Percentiles rank a stretch among this genome's conserved stretches.
Evolutionary conservation across 2,329 filamentous ascomycete species (phyloP).

Genomic region (Hypoxylon rubiginosum): DNA sequence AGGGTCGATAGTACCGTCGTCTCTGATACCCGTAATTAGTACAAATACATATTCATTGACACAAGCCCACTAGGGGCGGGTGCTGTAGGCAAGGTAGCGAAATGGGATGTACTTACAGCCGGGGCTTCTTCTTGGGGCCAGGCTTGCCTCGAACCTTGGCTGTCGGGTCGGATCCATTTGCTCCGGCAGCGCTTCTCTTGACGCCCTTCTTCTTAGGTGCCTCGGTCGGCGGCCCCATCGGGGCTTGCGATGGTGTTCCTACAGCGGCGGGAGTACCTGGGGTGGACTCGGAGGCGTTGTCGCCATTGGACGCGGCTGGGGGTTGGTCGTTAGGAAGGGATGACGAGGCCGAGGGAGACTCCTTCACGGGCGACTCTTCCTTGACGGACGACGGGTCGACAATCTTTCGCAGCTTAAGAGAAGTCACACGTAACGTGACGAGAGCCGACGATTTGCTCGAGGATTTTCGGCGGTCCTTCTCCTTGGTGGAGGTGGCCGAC

Average conservation of each 20-base stretch:
- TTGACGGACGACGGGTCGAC: conserved; percentile 60
- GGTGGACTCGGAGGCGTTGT: conserved; percentile 71
- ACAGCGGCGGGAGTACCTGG: conserved; percentile 69
- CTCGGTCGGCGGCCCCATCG: conserved; percentile 72
- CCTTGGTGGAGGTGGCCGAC: conserved; percentile 55
- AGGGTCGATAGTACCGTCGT: conserved; percentile 74
- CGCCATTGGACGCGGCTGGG: conserved; percentile 62
- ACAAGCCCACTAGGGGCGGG: background rate
- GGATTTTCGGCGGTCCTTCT: conserved; percentile 63
- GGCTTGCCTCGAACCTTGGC: conserved; percentile 87
- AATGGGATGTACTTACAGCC: conserved; percentile 76
- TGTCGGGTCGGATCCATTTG: conserved; percentile 69
- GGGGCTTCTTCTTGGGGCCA: conserved; percentile 95
- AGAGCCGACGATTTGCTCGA: conserved; percentile 54
- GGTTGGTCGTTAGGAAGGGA: conserved; percentile 53
- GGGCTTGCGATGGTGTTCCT: conserved; percentile 67
- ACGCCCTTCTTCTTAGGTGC: conserved; percentile 81
- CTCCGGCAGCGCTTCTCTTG: conserved; percentile 75
- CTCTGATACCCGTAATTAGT: conserved; percentile 60
- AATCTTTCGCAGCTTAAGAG: conserved; percentile 65
- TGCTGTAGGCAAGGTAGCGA: background rate
- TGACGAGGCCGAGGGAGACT: conserved; percentile 62
- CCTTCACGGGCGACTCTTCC: conserved; percentile 61
- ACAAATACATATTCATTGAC: conserved; percentile 24
- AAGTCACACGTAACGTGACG: conserved; percentile 67